These are phyloP conservation scores for Erysimum cheiranthoides DNA, from an alignment of 345 rosid genomes.

Conservation along the genomic window DNA sequence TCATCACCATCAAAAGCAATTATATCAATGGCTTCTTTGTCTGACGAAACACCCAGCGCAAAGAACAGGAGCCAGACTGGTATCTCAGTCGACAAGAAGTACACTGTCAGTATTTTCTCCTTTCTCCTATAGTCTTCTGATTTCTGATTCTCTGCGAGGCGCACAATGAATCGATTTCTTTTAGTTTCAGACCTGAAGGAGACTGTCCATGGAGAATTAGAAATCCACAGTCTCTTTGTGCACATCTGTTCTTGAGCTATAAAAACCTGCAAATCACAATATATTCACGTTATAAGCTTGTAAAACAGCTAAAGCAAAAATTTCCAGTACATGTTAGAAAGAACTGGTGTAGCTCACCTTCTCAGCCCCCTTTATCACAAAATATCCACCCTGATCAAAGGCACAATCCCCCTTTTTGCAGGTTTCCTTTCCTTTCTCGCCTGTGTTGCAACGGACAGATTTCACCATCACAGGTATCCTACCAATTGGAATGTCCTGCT, in stretches of 20 bases:
- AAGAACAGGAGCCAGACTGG: slow-evolving; percentile 88
- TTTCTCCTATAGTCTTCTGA: slow-evolving; percentile 59
- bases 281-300: no score
- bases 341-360: no score
- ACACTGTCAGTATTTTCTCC: slow-evolving; percentile 72
- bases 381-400: no score
- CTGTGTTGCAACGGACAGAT: slow-evolving; percentile 62
- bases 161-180: slow-evolving; percentile 67
- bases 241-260: slow-evolving; percentile 90
- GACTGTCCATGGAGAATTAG: slow-evolving; percentile 69
- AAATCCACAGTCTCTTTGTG: slow-evolving; percentile 80
- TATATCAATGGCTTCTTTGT: slow-evolving; percentile 67
- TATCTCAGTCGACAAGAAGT: slow-evolving; percentile 75
- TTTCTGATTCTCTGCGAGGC: slow-evolving; percentile 54
- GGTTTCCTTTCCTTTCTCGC: no score
- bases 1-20: slow-evolving; percentile 63
- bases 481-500: slow-evolving; percentile 64
- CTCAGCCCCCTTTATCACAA: no score
- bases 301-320: no score
- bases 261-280: slow-evolving; percentile 53
- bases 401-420: no score
- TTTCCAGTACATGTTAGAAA: no score
- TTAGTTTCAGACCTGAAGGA: slow-evolving; percentile 68
- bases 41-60: slow-evolving; percentile 80
- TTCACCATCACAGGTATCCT: slow-evolving; percentile 92